These are phyloP conservation scores for Jaminaea rosea DNA, from an alignment of 1,284 basidiomycete species.

Conservation along the genomic window DNA sequence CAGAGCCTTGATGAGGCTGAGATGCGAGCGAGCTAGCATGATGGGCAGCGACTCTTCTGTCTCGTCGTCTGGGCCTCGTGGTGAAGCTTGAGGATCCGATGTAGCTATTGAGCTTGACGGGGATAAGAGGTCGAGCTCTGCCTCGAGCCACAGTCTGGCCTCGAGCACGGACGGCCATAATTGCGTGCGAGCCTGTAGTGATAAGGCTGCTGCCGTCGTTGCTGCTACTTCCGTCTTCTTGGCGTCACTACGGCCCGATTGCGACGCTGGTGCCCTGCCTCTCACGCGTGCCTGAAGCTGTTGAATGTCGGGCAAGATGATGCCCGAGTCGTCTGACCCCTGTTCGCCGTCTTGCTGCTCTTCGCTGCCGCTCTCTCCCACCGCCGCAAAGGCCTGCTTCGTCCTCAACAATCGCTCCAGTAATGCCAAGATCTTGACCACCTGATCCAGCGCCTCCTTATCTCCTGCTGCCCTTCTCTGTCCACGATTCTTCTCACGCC, in stretches of 20 bases:
- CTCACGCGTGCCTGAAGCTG: background rate
- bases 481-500: background rate
- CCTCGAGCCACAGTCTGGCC: background rate
- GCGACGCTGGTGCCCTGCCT: too few species aligned
- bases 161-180: background rate
- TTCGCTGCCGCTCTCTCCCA: background rate
- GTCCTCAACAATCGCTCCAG: slow-evolving; percentile 4
- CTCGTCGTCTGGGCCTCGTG: background rate
- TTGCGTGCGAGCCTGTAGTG: background rate
- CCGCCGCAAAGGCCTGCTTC: background rate
- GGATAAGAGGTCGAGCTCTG: background rate
- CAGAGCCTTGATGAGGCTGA: background rate
- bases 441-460: slow-evolving; percentile 1
- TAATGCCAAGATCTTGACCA: slow-evolving; percentile 2
- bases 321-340: background rate
- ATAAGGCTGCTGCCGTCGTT: too few species aligned
- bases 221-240: too few species aligned
- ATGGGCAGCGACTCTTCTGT: background rate
- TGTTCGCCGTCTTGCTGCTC: background rate
- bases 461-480: background rate
- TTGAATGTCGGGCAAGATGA: background rate
- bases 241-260: too few species aligned
- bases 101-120: too few species aligned
- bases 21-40: background rate
- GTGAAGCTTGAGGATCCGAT: background rate